Evolutionary conservation across 2,329 filamentous ascomycete species (phyloP).

Genomic region (Aspergillus novoparasiticus): DNA sequence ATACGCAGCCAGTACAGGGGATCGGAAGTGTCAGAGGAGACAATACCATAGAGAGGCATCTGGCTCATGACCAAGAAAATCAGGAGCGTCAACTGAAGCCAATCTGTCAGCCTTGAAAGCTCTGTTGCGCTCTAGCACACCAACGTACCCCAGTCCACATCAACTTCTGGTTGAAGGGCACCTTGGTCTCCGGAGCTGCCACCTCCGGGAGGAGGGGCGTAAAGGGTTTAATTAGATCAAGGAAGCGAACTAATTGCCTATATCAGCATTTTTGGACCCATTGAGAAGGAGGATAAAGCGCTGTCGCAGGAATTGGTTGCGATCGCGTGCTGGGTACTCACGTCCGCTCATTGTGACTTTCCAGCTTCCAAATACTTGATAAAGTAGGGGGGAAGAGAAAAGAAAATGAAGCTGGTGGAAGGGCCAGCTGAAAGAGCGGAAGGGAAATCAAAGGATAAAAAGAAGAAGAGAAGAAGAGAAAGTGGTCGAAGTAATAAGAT

Average conservation of each 20-base stretch:
- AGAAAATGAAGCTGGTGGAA: conserved; percentile 33
- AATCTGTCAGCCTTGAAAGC: conserved; percentile 22
- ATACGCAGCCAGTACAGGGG: conserved; percentile 99
- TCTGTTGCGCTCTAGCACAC: conserved; percentile 14
- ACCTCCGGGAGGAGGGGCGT: conserved; percentile 99
- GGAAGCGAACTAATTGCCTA: conserved; percentile 78
- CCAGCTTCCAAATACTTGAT: conserved; percentile 33
- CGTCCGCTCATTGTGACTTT: conserved; percentile 60
- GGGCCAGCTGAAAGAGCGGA: conserved; percentile 40
- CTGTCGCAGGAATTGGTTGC: conserved; percentile 21
- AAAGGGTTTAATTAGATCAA: conserved; percentile 99
- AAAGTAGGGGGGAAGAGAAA: conserved; percentile 23
- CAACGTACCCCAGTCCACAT: conserved; percentile 78
- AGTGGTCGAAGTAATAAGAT: conserved; percentile 27
- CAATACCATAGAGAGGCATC: conserved; percentile 99
- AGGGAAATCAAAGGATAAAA: conserved; percentile 27
- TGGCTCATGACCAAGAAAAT: conserved; percentile 99
- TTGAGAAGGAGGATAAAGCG: conserved; percentile 23
- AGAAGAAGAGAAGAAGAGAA: conserved; percentile 23
- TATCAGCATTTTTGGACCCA: conserved; percentile 32
- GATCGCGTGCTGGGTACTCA: conserved; percentile 49
- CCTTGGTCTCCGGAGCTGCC: conserved; percentile 96
- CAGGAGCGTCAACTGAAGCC: conserved; percentile 73
- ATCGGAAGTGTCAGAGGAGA: conserved; percentile 97
- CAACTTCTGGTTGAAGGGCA: conserved; percentile 97